Conservation (phyloP, 78 protist species). For the Chrysochromulina tobinii region DNA sequence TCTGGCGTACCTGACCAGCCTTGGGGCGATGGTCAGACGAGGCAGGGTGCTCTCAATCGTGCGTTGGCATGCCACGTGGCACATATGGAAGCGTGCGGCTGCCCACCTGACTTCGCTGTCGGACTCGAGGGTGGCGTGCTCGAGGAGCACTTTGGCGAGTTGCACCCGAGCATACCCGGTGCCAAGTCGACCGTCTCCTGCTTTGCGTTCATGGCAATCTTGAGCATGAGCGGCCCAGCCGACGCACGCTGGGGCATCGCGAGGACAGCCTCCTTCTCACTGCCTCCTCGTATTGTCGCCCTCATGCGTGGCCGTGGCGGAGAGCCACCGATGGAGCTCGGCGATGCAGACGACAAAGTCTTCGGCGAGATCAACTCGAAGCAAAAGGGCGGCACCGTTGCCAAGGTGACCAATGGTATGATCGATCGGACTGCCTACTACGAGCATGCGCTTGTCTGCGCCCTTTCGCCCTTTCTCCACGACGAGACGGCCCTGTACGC, state of each 20-base stretch:
- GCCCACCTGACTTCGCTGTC: neutral
- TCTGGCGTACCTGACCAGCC: slow-evolving; percentile 38
- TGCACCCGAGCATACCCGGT: neutral
- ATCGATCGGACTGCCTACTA: neutral
- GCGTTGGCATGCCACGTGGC: neutral
- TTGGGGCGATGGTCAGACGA: slow-evolving; percentile 16
- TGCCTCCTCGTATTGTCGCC: neutral
- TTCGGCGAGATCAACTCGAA: neutral
- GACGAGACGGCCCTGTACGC: neutral
- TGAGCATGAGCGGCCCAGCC: neutral
- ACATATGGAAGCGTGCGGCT: neutral
- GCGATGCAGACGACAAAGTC: slow-evolving; percentile 26
- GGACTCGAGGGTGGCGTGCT: neutral
- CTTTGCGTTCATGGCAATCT: slow-evolving; percentile 15
- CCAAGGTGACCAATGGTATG: neutral
- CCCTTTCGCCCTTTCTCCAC: slow-evolving; percentile 1
- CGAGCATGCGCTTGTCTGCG: neutral
- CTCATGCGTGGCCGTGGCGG: neutral
- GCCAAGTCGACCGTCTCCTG: neutral
- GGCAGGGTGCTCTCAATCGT: slow-evolving; percentile 5
- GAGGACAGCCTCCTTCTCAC: neutral
- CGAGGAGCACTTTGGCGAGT: neutral
- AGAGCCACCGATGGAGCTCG: slow-evolving; percentile 23
- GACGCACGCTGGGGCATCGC: neutral
- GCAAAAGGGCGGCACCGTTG: slow-evolving; percentile 29